Conservation (phyloP, 1,284 basidiomycete genomes). For the Taiwanofungus camphoratus region DNA sequence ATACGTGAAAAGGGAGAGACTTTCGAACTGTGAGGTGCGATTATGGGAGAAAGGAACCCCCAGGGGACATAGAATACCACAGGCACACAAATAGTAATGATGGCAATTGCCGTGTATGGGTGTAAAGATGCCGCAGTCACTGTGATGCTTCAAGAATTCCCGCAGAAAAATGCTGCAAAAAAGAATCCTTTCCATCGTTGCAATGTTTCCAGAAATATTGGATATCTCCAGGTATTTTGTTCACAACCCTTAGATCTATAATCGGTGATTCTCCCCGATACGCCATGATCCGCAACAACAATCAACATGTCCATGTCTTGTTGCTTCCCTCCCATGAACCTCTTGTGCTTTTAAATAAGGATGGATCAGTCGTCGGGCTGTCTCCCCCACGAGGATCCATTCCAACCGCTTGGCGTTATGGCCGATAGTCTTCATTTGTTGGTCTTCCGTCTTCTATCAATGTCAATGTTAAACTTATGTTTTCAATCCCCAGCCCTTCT, state of each 20-base stretch:
- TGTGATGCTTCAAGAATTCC: conserved; percentile 3
- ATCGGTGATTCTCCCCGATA: conserved; percentile 25
- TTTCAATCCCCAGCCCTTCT: conserved; percentile 31
- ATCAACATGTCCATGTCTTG: conserved; percentile 17
- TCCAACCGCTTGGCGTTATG: conserved; percentile 40
- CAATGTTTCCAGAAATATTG: conserved; percentile 19
- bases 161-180: conserved; percentile 11
- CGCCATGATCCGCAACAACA: conserved; percentile 29
- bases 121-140: conserved; percentile 7
- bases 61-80: background rate
- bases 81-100: background rate
- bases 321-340: conserved; percentile 17
- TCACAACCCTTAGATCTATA: conserved; percentile 16
- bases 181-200: conserved; percentile 18
- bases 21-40: no score
- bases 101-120: conserved; percentile 1
- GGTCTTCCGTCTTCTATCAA: conserved; percentile 24
- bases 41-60: background rate
- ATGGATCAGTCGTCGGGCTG: conserved; percentile 17
- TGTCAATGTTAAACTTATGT: conserved; percentile 18
- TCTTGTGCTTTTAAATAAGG: conserved; percentile 26
- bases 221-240: conserved; percentile 11
- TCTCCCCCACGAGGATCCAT: conserved; percentile 21
- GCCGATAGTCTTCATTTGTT: conserved; percentile 57
- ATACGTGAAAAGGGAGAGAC: background rate